Evolutionary conservation across 495 filamentous ascomycete species (phyloP).

Genomic region (Talaromyces ruber): DNA sequence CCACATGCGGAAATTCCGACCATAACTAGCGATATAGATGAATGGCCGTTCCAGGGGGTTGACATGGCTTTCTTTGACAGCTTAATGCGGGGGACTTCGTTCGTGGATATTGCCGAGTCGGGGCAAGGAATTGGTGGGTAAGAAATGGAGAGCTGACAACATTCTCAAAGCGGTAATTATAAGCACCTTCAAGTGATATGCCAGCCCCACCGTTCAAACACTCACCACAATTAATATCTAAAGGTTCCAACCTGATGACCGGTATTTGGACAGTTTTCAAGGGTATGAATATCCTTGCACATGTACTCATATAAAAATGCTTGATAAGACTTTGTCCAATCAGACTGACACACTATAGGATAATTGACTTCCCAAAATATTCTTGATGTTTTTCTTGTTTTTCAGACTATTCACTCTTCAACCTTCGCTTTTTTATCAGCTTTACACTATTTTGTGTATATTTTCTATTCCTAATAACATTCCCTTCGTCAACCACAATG

Average conservation of each 20-base stretch:
- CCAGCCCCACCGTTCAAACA: neutral
- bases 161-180: neutral
- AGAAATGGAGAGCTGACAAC: neutral
- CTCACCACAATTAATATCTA: neutral
- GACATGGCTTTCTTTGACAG: constrained; percentile 2
- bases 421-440: neutral
- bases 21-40: neutral
- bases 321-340: neutral
- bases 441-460: neutral
- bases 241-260: neutral
- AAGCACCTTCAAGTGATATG: neutral
- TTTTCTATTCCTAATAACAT: neutral
- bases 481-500: neutral
- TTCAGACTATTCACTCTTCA: neutral
- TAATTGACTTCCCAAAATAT: neutral
- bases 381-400: neutral
- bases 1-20: neutral
- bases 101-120: neutral
- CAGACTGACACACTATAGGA: neutral
- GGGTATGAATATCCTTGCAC: neutral
- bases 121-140: neutral
- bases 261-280: neutral
- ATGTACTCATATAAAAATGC: neutral
- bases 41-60: neutral
- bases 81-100: neutral